Evolutionary conservation across 805 yeast species (phyloP).

Genomic region (Cephaloascus albidus): DNA sequence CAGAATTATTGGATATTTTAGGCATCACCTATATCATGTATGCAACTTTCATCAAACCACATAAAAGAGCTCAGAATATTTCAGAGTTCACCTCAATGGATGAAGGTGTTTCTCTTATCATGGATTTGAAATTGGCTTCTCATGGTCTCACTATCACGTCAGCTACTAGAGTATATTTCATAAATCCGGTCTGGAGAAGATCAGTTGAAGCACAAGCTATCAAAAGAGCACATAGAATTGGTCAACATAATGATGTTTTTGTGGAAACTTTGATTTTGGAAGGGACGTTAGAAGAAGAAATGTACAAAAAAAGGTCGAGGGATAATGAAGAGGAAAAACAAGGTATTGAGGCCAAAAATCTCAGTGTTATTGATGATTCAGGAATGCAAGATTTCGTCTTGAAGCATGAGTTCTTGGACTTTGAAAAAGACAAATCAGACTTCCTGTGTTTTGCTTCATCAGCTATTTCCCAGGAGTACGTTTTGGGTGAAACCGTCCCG

Average conservation of each 20-base stretch:
- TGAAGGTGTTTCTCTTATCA: constrained; percentile 43
- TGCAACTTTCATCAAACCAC: constrained; percentile 46
- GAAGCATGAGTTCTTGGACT: constrained; percentile 36
- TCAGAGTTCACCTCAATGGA: constrained; percentile 36
- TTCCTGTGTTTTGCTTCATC: constrained; percentile 24
- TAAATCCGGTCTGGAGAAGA: constrained; percentile 66
- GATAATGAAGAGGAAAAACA: constrained; percentile 8
- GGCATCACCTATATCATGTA: constrained; percentile 57
- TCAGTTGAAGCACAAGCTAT: constrained; percentile 70
- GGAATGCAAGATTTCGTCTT: constrained; percentile 50
- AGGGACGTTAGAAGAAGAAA: constrained; percentile 61
- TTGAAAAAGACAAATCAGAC: constrained; percentile 17
- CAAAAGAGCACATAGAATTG: constrained; percentile 70
- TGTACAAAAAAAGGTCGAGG: constrained; percentile 34
- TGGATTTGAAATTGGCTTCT: constrained; percentile 61
- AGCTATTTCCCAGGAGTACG: constrained; percentile 4
- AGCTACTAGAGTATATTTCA: constrained; percentile 61
- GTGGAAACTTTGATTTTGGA: constrained; percentile 61
- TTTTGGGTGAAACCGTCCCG: constrained; percentile 5
- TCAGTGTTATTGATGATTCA: constrained; percentile 43
- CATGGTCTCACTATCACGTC: constrained; percentile 62
- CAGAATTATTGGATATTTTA: constrained; percentile 53
- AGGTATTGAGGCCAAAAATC: constrained; percentile 11
- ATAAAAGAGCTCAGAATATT: constrained; percentile 42
- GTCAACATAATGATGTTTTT: constrained; percentile 51